Base-by-base conservation (phyloP, 306 rosid species). In the Crotalaria pallida region DNA sequence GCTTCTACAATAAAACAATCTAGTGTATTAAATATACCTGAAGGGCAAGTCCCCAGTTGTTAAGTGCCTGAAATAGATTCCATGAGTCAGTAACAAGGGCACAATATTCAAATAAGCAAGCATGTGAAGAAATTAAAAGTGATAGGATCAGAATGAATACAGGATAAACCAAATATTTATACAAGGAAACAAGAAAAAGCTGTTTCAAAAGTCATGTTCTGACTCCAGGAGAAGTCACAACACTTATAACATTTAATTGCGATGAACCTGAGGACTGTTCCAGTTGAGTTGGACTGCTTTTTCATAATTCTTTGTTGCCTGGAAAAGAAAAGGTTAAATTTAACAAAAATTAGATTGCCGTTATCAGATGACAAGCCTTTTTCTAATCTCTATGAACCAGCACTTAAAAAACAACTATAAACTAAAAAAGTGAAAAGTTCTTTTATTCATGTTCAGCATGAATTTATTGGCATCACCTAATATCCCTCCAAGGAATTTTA, bases 11-110 rank as follows among this genome's bases (percentile, higher is more conserved):
- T 15, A 13, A 55, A 55, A 41, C 50, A 38, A 26, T 56, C 40
- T 15, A 16, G 48, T 18, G 51, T 40, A 72, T 29, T 74, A 52
- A 62, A 51, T 16, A 76, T 87, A 94, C 99, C 97, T 95, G 99
- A 53, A 95, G 96, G 65, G 99, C 99, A 75, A 95, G 99, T 61
- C 99, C 99, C 99, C 97, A 95, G 69, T 95, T 95, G 79, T 95
- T 95, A 69, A 95, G 92, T 45, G 99, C 99, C 99, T 95, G 99
- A 80, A 83, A 83, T 66, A 75, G 51, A 85, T 69, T 73, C 65
- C 67, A 45, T 33, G 65, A 43, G 67, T 85, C 67, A 77, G 72
- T 68, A 34, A 52, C 45, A 56, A 62, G 72, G 55, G 17, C 22
- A 65, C 73, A 59, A 29, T 17, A 58, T 6, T 65, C 57, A 73